A percentile compares a stretch with the other conserved stretches of the same genome.
Conservation (phyloP, 2,329 filamentous ascomycete genomes). For the Penicillium decumbens region DNA sequence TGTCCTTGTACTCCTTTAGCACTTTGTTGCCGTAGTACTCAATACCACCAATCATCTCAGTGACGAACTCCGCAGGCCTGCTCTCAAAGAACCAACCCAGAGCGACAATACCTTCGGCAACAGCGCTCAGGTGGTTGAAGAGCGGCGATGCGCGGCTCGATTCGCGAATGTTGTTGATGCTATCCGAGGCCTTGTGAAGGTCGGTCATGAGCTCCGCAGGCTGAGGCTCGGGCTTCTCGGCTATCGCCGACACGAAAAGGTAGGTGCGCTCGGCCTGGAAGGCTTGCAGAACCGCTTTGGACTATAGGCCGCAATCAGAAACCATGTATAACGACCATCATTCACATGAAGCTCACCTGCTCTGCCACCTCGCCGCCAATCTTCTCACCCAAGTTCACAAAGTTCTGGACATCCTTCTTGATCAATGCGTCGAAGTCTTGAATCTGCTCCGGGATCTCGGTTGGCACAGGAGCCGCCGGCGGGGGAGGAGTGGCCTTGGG, state of each 20-base stretch:
- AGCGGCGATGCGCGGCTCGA: conserved; percentile 68
- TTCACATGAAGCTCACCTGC: conserved; percentile 55
- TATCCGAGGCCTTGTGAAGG: conserved; percentile 74
- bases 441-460: conserved; percentile 68
- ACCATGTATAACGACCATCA: conserved; percentile 2
- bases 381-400: conserved; percentile 70
- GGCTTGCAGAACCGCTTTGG: conserved; percentile 56
- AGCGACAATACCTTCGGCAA: conserved; percentile 83
- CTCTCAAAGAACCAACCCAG: conserved; percentile 85
- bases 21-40: conserved; percentile 96
- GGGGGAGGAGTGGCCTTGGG: conserved; percentile 38
- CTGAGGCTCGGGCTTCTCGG: conserved; percentile 81
- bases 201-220: conserved; percentile 75
- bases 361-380: conserved; percentile 73
- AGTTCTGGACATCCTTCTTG: conserved; percentile 67
- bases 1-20: conserved; percentile 82
- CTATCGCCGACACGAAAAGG: conserved; percentile 79
- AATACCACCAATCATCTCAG: conserved; percentile 74
- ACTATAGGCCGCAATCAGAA: conserved; percentile 34
- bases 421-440: conserved; percentile 84
- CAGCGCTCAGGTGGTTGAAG: conserved; percentile 78
- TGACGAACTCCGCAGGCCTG: conserved; percentile 80
- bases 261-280: conserved; percentile 86
- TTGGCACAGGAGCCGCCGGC: conserved; percentile 47
- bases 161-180: conserved; percentile 76